Evolutionary conservation across 257 asterid species (phyloP).

Genomic region (Solanum piurae): DNA sequence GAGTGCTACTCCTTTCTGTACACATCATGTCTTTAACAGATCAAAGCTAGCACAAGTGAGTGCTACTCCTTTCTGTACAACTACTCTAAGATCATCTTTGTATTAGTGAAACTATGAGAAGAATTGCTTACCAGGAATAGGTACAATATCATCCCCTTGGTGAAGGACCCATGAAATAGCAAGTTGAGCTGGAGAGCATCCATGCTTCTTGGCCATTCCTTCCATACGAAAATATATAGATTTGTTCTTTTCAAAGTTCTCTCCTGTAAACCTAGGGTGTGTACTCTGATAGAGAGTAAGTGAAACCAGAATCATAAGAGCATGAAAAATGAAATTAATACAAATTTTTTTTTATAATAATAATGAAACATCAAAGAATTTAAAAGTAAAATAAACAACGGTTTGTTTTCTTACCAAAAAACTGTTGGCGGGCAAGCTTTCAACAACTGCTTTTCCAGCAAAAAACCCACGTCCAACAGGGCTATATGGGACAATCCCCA

Average conservation of each 20-base stretch:
- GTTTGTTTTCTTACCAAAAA: conserved; percentile 19
- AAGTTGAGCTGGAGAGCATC: conserved; percentile 51
- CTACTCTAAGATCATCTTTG: not conserved
- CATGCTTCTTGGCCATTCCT: conserved; percentile 34
- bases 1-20: not conserved
- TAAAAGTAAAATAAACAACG: not conserved
- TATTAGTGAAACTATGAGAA: not conserved
- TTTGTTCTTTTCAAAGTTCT: conserved; percentile 58
- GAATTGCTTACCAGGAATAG: conserved; percentile 46
- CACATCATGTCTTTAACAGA: not conserved
- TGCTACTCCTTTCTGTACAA: not conserved
- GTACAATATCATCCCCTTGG: conserved; percentile 43
- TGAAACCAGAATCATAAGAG: not conserved
- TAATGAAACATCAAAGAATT: not conserved
- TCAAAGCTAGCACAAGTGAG: too few relatives aligned
- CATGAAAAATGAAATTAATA: not conserved
- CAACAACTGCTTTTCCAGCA: conserved; percentile 39
- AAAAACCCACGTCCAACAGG: conserved; percentile 47
- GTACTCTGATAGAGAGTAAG: conserved; percentile 9
- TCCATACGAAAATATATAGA: conserved; percentile 32
- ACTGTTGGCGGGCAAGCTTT: conserved; percentile 27
- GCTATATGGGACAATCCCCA: conserved; percentile 54
- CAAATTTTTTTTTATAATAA: not conserved
- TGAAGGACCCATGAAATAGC: conserved; percentile 57
- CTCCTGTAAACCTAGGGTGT: conserved; percentile 46